Evolutionary conservation across 495 filamentous ascomycete genomes (phyloP).

Genomic region (Penicillium taxi): DNA sequence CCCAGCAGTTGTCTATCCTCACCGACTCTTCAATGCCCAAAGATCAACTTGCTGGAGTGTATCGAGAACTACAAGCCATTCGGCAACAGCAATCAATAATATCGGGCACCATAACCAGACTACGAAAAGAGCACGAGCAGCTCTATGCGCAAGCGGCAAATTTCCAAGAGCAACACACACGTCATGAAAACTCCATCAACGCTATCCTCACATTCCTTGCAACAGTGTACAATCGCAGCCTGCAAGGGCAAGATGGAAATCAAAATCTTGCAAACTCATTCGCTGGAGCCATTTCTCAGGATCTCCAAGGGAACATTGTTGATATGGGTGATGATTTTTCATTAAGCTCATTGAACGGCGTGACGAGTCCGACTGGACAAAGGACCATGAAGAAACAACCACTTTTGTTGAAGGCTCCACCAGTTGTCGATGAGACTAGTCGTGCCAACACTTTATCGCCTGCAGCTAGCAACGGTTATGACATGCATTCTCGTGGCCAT

Average conservation of each 20-base stretch:
- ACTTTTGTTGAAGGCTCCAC: slow-evolving; percentile 44
- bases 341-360: slow-evolving; percentile 26
- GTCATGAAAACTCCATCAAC: slow-evolving; percentile 96
- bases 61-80: slow-evolving; percentile 69
- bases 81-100: slow-evolving; percentile 81
- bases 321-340: slow-evolving; percentile 60
- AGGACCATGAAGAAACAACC: slow-evolving; percentile 42
- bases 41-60: slow-evolving; percentile 69
- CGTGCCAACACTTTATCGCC: slow-evolving; percentile 38
- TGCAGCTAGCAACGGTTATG: slow-evolving; percentile 23
- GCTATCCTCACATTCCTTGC: slow-evolving; percentile 95
- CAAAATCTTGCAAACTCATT: slow-evolving; percentile 67
- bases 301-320: slow-evolving; percentile 56
- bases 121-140: slow-evolving; percentile 78
- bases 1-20: slow-evolving; percentile 35
- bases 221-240: slow-evolving; percentile 82
- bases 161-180: slow-evolving; percentile 85
- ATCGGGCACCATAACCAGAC: slow-evolving; percentile 63
- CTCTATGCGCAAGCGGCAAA: slow-evolving; percentile 82
- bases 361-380: slow-evolving; percentile 33
- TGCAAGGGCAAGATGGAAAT: slow-evolving; percentile 52
- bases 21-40: slow-evolving; percentile 50
- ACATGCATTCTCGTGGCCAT: slow-evolving; percentile 26
- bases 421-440: slow-evolving; percentile 22
- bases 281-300: slow-evolving; percentile 58